Percentiles rank a stretch among this genome's conserved stretches.
phyloP scores from a whole-genome alignment of 2,329 filamentous ascomycete genomes.

The Ophiosphaerella narmari region DNA sequence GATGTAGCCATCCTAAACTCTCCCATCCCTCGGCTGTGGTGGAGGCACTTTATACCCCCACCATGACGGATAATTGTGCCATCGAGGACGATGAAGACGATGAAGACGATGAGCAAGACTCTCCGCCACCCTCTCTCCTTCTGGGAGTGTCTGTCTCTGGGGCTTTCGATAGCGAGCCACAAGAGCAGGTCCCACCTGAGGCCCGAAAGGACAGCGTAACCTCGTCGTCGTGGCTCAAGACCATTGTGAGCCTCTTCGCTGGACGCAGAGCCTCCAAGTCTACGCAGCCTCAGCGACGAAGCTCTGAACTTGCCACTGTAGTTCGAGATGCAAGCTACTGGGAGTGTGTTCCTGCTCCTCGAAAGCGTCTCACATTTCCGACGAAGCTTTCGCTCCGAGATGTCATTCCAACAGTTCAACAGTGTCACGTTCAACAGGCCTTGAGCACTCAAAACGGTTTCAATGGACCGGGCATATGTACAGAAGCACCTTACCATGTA shows the following conservation, averaged over 20 bases:
- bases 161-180: not conserved
- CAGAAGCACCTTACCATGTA: too few species aligned
- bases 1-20: not conserved
- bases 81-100: not conserved
- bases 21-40: too few species aligned
- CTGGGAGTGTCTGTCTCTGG: not conserved
- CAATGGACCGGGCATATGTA: too few species aligned
- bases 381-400: too few species aligned
- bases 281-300: too few species aligned
- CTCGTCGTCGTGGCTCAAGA: constrained; percentile 3
- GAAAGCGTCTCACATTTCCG: too few species aligned
- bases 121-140: not conserved
- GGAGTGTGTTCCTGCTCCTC: too few species aligned
- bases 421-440: too few species aligned
- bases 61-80: not conserved
- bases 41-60: not conserved
- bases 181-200: not conserved
- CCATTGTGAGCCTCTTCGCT: constrained; percentile 14
- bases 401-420: too few species aligned
- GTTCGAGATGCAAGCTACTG: too few species aligned
- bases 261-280: constrained; percentile 3
- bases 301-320: too few species aligned
- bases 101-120: not conserved
- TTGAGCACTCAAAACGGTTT: too few species aligned
- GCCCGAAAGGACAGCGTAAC: not conserved